Evolutionary conservation across 106 monocot genomes (phyloP), one percentile per base, ranked within the genome.

Genomic region (Apostasia shenzhenica): DNA sequence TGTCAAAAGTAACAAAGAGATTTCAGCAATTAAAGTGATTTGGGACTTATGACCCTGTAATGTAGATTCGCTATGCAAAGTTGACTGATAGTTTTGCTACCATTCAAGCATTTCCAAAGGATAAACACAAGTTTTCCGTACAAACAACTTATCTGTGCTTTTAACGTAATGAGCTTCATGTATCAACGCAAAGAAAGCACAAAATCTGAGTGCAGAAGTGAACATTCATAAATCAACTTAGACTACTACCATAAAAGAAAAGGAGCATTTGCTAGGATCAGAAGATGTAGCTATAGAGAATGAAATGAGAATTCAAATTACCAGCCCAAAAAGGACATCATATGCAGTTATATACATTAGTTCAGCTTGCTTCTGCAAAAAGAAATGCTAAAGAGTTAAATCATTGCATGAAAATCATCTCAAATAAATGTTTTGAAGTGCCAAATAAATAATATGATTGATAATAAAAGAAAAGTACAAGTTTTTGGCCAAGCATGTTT

Each of bases 271-370:
- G 26, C 26, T 26, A 26, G 26, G 14, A 65, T 47, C 45, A 46
- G 14, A 48, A 48, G 47, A 65, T 1, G 26, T 42, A 7, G 47
- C n/a, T 4, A 48, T 2, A 46, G 12, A 65, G 2, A 14, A 48
- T 26, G 47, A 48, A 26, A 9, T 48, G 48, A 8, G 2, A 48
- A 12, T 48, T 65, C 26, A 65, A 14, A 50, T 50, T 5, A 65
- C 65, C 14, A 65, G 86, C 7, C 97, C 97, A 71, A 99, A 99
- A 8, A 99, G 83, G 72, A 99, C 73, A 64, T 99, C 97, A 67
- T 99, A 99, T 40, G 83, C 66, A 55, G 79, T 73, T 10, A 99
- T 79, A 60, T 76, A 99, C 6, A 99, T 59, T 63, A 99, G 77
- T 68, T 89, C 86, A 68, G 92, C 79, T 72, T 90, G 92, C 77